phyloP scores from a whole-genome alignment of 2,329 filamentous ascomycete genomes.

The Exophiala alcalophila region DNA sequence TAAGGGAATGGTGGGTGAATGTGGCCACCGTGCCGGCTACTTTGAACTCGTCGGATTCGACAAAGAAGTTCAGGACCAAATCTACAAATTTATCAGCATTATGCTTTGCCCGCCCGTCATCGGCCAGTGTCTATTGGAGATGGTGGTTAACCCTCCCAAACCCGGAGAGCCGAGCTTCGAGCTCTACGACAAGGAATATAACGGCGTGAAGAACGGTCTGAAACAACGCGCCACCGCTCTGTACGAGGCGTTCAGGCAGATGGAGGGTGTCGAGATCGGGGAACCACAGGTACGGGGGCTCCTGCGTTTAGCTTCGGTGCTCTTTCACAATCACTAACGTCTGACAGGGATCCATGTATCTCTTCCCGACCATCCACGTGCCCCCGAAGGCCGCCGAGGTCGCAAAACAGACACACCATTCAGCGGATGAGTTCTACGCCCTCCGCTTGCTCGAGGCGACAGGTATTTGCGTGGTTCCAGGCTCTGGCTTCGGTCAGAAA shows the following conservation, averaged over 20 bases:
- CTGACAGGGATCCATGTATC: conserved; percentile 94
- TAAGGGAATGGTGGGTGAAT: conserved; percentile 99
- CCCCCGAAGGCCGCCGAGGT: conserved; percentile 72
- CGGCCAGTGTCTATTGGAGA: conserved; percentile 91
- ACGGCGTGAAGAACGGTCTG: conserved; percentile 74
- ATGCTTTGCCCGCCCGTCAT: conserved; percentile 93
- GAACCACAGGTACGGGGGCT: conserved; percentile 61
- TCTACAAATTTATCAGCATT: conserved; percentile 99
- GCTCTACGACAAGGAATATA: conserved; percentile 82
- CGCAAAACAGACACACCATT: conserved; percentile 69
- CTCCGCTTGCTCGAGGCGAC: conserved; percentile 87
- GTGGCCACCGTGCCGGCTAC: conserved; percentile 94
- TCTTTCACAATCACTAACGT: conserved; percentile 5
- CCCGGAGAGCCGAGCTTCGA: conserved; percentile 78
- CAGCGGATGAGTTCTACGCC: conserved; percentile 91
- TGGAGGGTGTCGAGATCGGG: conserved; percentile 94
- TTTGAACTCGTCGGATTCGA: conserved; percentile 94
- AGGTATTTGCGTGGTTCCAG: conserved; percentile 89
- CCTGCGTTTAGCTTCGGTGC: background rate
- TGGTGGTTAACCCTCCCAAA: conserved; percentile 95
- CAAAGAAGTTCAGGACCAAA: conserved; percentile 77
- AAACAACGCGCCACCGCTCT: conserved; percentile 77
- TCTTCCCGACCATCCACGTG: conserved; percentile 90
- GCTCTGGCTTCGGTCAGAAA: conserved; percentile 90
- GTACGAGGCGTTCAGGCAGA: conserved; percentile 83